These are phyloP conservation scores for Aureobasidium sp. DNA, from an alignment of 2,329 filamentous ascomycete species.

Conservation along the genomic window DNA sequence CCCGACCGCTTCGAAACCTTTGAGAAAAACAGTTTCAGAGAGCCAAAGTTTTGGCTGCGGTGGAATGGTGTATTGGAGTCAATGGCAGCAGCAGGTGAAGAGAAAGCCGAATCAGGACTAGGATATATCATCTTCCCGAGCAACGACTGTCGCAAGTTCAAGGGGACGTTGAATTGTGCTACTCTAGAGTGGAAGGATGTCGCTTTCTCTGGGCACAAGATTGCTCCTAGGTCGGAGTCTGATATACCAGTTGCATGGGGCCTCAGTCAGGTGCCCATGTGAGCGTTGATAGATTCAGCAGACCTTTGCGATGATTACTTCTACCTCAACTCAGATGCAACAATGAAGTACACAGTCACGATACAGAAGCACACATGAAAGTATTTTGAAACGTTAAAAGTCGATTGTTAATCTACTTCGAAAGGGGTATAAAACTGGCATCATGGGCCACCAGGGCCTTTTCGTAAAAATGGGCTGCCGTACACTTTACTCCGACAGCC, in stretches of 20 bases:
- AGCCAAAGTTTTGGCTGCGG: constrained; percentile 6
- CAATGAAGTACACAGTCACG: not conserved
- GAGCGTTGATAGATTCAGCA: not conserved
- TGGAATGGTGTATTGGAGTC: not conserved
- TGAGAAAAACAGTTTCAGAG: constrained; percentile 12
- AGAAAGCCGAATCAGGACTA: not conserved
- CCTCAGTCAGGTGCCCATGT: not conserved
- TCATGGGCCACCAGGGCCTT: not conserved
- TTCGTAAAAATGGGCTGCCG: not conserved
- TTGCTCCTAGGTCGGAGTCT: not conserved
- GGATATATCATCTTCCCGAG: constrained; percentile 3
- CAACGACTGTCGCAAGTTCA: constrained; percentile 4
- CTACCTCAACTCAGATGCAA: not conserved
- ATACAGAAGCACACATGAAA: not conserved
- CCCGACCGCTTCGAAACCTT: not conserved
- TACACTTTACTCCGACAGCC: not conserved
- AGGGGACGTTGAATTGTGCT: constrained; percentile 2
- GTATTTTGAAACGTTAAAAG: not conserved
- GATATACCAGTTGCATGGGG: constrained; percentile 5
- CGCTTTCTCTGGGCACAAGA: constrained; percentile 16
- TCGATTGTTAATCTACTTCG: not conserved
- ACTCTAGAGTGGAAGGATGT: constrained; percentile 4
- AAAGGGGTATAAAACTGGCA: not conserved
- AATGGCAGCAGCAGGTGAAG: not conserved
- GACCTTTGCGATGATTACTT: not conserved